Percentiles rank a stretch among this genome's conserved stretches.
Conservation (phyloP, 2,329 filamentous ascomycete genomes). For the Diaporthe eres region DNA sequence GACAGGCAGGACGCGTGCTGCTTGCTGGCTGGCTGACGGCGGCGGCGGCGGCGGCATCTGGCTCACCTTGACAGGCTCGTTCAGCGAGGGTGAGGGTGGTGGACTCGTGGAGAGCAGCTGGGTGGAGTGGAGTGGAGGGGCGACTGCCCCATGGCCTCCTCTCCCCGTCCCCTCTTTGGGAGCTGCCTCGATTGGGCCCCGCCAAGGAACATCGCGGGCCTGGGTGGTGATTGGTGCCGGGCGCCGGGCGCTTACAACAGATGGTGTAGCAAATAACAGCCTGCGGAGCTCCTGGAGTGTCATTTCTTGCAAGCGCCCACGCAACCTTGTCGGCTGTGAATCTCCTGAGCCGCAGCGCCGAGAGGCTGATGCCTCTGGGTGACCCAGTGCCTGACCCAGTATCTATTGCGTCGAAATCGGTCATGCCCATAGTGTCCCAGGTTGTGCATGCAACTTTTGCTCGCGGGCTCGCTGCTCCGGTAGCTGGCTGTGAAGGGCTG, state of each 20-base stretch:
- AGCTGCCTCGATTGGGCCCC: slow-evolving; percentile 32
- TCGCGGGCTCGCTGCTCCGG: background rate
- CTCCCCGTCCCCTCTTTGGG: slow-evolving; percentile 25
- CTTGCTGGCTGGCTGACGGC: slow-evolving; percentile 7
- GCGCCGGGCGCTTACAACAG: slow-evolving; percentile 38
- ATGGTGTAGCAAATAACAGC: slow-evolving; percentile 39
- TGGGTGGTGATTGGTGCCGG: slow-evolving; percentile 39
- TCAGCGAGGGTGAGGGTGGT: slow-evolving; percentile 12
- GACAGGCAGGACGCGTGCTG: slow-evolving; percentile 11
- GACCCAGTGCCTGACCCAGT: slow-evolving; percentile 15
- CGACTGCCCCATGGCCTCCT: slow-evolving; percentile 7
- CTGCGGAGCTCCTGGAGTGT: slow-evolving; percentile 12
- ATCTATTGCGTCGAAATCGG: background rate
- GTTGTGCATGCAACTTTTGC: background rate
- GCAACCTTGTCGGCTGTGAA: slow-evolving; percentile 36
- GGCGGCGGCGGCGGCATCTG: slow-evolving; percentile 30
- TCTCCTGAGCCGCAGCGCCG: slow-evolving; percentile 18
- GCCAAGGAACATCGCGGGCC: slow-evolving; percentile 30
- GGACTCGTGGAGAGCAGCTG: slow-evolving; percentile 19
- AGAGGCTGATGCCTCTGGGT: slow-evolving; percentile 1
- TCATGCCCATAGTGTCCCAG: background rate
- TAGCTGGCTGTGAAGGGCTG: slow-evolving; percentile 8
- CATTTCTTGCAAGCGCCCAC: slow-evolving; percentile 38
- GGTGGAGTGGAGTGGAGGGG: slow-evolving; percentile 26
- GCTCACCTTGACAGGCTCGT: slow-evolving; percentile 31